Evolutionary conservation across 2,329 filamentous ascomycete genomes (phyloP), one percentile per base, ranked within the genome.

Genomic region (Hypoxylon sp.): DNA sequence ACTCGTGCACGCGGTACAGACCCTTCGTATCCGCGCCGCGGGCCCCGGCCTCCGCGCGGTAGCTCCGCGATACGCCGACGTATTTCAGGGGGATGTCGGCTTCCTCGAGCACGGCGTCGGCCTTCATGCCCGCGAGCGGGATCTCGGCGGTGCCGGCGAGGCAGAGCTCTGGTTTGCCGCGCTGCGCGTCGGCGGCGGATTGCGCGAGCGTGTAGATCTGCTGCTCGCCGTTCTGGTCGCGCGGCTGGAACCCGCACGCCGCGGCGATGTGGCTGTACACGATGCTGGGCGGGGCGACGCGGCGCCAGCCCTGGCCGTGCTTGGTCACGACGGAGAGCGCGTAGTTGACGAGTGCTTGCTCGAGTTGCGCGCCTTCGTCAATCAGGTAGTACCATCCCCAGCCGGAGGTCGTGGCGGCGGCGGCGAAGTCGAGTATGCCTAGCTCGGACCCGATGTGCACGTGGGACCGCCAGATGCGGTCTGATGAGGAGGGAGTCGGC

Each of bases 301-400:
- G 87, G 42, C 85, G 88, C 93, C 94, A 99, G 55, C 93, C 93
- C 71, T 66, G 67, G 3, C 54, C 57, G 5, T 88, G 86, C 53
- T 86, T 87, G 62, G 90, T 88, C 8, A 93, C 92, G 1, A 92
- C 88, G 9, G 86, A 85, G 2, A 98, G 85, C 0, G 96, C 91
- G 79, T 97, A 98, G 78, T 95, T 91, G 11, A 98, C 84, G 2
- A 99, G 87, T 0, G 96, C 96, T 78, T 98, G 95, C 81, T 99
- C 96, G n/a, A 99, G 87, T 79, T 96, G 88, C 0, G 94, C 94
- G 8, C 90, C 96, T 76, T 97, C 94, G 77, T 95, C 93, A n/a
- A 93, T 85, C 10, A 99, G 88, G 81, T 94, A 98, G 83, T 99
- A 99, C 93, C 94, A 99, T 1, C 96, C 96, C 95, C 95, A 99